Evolutionary conservation across 192 early-diverging fungal species (phyloP).

Genomic region (Coemansia sp.): DNA sequence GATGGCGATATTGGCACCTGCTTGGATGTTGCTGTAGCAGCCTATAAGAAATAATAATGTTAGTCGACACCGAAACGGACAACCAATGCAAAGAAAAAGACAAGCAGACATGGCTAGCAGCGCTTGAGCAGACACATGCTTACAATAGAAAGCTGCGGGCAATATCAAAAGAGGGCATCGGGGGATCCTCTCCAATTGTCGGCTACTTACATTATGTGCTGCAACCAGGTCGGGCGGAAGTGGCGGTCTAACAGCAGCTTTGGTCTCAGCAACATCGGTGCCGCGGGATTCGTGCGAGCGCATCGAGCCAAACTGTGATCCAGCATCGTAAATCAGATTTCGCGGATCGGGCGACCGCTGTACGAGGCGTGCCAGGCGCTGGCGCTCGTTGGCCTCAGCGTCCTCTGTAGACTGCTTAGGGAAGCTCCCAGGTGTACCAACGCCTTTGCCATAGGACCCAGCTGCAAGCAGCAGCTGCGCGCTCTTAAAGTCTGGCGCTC

Average conservation of each 20-base stretch:
- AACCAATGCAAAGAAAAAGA: not conserved
- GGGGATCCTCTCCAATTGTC: not conserved
- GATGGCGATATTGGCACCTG: slow-evolving; percentile 2
- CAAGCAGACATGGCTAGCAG: not conserved
- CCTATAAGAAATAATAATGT: not conserved
- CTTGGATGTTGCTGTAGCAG: not conserved
- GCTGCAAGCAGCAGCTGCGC: not conserved
- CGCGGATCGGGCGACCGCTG: slow-evolving; percentile 50
- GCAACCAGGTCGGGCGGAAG: slow-evolving; percentile 4
- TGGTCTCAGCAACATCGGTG: not conserved
- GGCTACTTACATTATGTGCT: slow-evolving; percentile 8
- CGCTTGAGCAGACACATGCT: no score
- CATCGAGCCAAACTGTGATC: slow-evolving; percentile 53
- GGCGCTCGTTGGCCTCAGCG: not conserved
- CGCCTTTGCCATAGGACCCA: no score
- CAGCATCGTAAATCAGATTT: slow-evolving; percentile 47
- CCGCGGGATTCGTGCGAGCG: slow-evolving; percentile 26
- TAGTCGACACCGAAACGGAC: not conserved
- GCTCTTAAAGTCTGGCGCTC: not conserved
- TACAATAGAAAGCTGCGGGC: no score
- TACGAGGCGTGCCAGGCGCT: slow-evolving; percentile 29
- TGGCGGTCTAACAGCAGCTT: not conserved
- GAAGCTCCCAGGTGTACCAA: not conserved
- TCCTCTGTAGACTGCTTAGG: not conserved
- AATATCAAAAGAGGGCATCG: not conserved